Evolutionary conservation across 108 stramenopile species (phyloP), one percentile per base, ranked within the genome.

Genomic region (Seminavis robusta): DNA sequence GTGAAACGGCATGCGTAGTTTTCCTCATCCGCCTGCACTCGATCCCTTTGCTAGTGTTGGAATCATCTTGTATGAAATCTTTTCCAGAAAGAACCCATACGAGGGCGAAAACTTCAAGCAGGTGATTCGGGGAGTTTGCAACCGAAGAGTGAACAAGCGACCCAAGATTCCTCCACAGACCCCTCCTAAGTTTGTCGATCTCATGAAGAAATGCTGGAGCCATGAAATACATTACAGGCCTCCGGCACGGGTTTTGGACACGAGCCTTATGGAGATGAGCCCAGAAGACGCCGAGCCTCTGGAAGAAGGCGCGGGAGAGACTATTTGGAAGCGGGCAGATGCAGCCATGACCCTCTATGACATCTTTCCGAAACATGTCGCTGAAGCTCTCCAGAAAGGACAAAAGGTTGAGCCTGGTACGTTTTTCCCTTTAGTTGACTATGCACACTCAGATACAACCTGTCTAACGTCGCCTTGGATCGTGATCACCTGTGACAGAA

Each of bases 351-450:
- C n/a, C n/a, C n/a, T n/a, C n/a, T n/a, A n/a, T n/a, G 44, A 72
- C 15, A 52, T 77, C 13, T 80, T 84, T 41, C 83, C 83, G 3
- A 47, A 59, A 21, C 73, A 84, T 42, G 40, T 84, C 45, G 83
- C 83, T 0, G 54, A 78, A 11, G 73, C 60, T 15, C 47, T 84
- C n/a, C 13, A 39, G 16, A 31, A 45, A 20, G 75, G 70, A 1
- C 65, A 70, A 26, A 71, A 70, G 25, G 75, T 76, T 23, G 34
- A 71, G 13, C 58, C 58, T 9, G n/a, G n/a, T n/a, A n/a, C n/a
- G n/a, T n/a, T n/a, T n/a, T n/a, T n/a, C n/a, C n/a, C n/a, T n/a
- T n/a, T n/a, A n/a, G n/a, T n/a, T n/a, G n/a, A n/a, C n/a, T n/a
- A n/a, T n/a, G n/a, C n/a, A n/a, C n/a, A n/a, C n/a, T n/a, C n/a